Percentiles rank a stretch among this genome's conserved stretches.
These are phyloP conservation scores for Chlamydomonas reinhardtii DNA, from an alignment of 163 green algal genomes.

Conservation along the genomic window DNA sequence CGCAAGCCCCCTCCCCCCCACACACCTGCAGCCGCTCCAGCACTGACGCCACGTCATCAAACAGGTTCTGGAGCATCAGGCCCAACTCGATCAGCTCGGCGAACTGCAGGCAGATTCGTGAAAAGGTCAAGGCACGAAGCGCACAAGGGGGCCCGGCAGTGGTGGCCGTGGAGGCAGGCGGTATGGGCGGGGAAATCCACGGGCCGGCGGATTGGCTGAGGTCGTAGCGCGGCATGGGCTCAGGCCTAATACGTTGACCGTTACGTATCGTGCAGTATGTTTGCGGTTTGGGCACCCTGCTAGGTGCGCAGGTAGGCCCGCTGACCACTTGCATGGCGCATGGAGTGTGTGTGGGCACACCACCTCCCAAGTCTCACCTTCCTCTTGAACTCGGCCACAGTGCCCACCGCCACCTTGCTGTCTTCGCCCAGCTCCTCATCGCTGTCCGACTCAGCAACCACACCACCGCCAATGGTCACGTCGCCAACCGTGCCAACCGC, in stretches of 20 bases:
- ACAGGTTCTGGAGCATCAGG: conserved; percentile 50
- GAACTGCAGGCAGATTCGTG: neutral
- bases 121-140: neutral
- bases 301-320: no score
- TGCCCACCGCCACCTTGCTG: conserved; percentile 29
- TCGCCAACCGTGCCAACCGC: neutral
- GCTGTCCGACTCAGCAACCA: neutral
- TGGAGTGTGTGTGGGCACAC: no score
- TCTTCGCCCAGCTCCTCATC: conserved; percentile 33
- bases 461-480: conserved; percentile 25
- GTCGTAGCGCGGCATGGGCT: no score
- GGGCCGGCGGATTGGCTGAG: no score
- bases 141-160: no score
- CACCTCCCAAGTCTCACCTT: conserved; percentile 6
- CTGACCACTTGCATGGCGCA: no score
- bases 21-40: conserved; percentile 40
- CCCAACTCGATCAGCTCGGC: conserved; percentile 26
- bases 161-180: no score
- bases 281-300: no score
- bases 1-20: neutral
- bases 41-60: conserved; percentile 41
- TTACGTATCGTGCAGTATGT: no score
- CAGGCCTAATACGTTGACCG: no score
- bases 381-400: conserved; percentile 36
- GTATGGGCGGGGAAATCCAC: no score